Conservation (phyloP, 148 eudicot species). For the Chenopodium formosanum region DNA sequence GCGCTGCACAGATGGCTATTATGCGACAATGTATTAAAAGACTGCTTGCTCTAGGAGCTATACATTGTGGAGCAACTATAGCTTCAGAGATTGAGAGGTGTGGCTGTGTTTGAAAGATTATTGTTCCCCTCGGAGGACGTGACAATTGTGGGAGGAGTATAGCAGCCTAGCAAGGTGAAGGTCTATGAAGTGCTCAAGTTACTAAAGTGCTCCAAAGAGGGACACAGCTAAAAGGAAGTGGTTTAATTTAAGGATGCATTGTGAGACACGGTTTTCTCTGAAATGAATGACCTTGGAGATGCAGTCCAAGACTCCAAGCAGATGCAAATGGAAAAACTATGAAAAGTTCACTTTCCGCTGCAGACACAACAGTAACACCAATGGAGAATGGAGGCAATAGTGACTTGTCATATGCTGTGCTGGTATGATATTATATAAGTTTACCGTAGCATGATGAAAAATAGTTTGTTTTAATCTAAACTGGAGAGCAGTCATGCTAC, state of each 20-base stretch:
- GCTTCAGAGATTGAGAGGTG: not conserved
- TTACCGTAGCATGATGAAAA: not conserved
- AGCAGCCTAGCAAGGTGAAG: not conserved
- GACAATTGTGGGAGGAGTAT: not conserved
- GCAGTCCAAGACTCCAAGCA: not conserved
- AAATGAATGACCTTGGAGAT: not conserved
- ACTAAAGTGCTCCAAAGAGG: not conserved
- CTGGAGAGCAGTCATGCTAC: not conserved
- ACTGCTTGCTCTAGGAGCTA: not conserved
- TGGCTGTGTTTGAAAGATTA: not conserved
- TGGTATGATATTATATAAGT: not conserved
- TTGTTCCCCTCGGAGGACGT: not conserved
- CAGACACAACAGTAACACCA: not conserved
- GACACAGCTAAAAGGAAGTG: not conserved
- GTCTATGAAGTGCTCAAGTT: not conserved
- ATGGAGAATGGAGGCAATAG: not conserved
- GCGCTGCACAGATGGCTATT: conserved; percentile 15
- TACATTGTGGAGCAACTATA: not conserved
- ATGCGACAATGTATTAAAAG: not conserved
- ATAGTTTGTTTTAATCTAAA: not conserved
- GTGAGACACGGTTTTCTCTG: not conserved
- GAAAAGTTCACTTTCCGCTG: not conserved
- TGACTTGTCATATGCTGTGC: not conserved
- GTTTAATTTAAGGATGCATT: not conserved
- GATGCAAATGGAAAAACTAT: not conserved